phyloP scores from a whole-genome alignment of 2,329 filamentous ascomycete species.

The Fusarium protoensiforme region DNA sequence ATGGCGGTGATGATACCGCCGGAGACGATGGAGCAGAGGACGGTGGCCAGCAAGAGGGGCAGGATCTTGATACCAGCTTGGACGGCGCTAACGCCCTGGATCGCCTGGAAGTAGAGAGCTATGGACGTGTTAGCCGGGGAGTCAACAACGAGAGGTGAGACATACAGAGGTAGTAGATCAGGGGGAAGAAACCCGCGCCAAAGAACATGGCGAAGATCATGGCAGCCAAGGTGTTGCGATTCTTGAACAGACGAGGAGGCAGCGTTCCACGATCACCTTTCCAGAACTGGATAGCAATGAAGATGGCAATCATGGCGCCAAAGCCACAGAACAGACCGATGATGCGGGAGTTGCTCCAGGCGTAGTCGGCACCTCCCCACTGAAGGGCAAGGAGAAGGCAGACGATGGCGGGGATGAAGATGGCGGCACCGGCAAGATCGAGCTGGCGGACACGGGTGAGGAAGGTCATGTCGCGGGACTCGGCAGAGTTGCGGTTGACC shows the following conservation, averaged over 20 bases:
- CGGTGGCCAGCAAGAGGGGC: constrained; percentile 62
- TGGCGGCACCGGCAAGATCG: constrained; percentile 60
- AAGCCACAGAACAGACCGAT: constrained; percentile 64
- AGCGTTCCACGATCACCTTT: constrained; percentile 57
- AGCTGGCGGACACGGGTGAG: constrained; percentile 55
- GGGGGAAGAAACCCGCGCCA: constrained; percentile 62
- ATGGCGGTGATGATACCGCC: constrained; percentile 55
- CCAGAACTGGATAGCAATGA: constrained; percentile 59
- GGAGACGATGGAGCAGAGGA: constrained; percentile 58
- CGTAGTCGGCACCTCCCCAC: constrained; percentile 64
- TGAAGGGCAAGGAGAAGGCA: constrained; percentile 66
- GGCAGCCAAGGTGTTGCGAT: constrained; percentile 54
- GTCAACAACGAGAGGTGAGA: neutral
- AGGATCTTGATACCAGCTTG: constrained; percentile 66
- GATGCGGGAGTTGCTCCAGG: constrained; percentile 61
- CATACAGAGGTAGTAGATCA: constrained; percentile 64
- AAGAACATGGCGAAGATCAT: constrained; percentile 61
- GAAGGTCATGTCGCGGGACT: constrained; percentile 48
- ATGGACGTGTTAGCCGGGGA: constrained; percentile 17
- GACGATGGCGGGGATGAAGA: constrained; percentile 64
- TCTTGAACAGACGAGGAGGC: constrained; percentile 58
- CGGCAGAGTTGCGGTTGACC: constrained; percentile 50
- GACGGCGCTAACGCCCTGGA: constrained; percentile 63
- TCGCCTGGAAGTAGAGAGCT: constrained; percentile 66
- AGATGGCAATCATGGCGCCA: constrained; percentile 58